Base-by-base conservation (phyloP, 495 filamentous ascomycete species). In the Podospora appendiculata region DNA sequence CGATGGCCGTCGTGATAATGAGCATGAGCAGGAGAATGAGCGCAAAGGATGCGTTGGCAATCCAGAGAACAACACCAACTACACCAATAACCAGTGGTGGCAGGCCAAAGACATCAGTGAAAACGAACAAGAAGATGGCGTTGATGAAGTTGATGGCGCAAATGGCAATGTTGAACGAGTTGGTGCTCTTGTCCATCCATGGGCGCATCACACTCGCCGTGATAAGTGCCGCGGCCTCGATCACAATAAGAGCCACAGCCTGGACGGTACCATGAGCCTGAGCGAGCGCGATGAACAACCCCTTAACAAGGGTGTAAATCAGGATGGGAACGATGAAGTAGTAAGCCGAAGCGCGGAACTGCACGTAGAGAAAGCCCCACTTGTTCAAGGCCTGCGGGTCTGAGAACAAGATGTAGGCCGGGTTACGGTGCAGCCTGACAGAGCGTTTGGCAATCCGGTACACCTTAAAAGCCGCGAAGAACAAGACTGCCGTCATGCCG, bases 111-210 rank as follows among this genome's bases (percentile, higher is more conserved):
- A 95, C 79, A 49, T 84, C 77, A n/a, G 83, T 88, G 68, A 91
- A 92, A 46, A 95, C 76, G 32, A 95, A 72, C 8, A 95, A 74
- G 73, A 93, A 91, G 66, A 95, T 83, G 54, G 83, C 80, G 66
- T 95, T 95, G 65, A 96, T 63, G 65, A 97, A 95, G 70, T 96
- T 97, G 62, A 96, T 74, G 32, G 79, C 84, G 50, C 80, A 84
- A 62, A 98, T 97, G 50, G 91, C 77, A 57, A 98, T 95, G 73
- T 97, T 97, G 79, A 94, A 95, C 46, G 84, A 81, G 66, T 98
- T 98, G 53, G 92, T 96, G 72, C 90, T 93, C 81, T 96, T 97
- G 76, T 98, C 93, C 93, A 98, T 97, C 84, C 90, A 98, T 7
- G 93, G 93, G 40, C 89, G 84, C 59, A 96, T 72, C 42, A 95